Base-by-base conservation (phyloP, 83 land plant genomes). In the Diphasiastrum complanatum region DNA sequence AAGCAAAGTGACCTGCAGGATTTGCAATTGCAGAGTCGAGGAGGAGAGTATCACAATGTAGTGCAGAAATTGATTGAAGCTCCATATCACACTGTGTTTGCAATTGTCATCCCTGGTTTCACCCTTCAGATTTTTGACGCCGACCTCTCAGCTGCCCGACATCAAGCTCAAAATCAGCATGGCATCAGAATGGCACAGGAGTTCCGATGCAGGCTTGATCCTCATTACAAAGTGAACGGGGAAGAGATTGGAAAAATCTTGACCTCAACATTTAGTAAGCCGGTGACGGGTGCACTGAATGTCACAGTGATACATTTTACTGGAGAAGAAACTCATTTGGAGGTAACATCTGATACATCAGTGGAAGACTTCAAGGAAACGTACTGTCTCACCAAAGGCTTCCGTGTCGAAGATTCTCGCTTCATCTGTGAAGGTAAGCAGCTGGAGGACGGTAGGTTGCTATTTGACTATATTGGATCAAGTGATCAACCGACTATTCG, bases 61-160 rank as follows among this genome's bases (percentile, higher is more conserved):
- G 3, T 59, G 48, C 16, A 59, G 4, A 26, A 59, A 1, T 37
- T 36, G 26, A 38, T 25, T 1, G 4, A 23, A n/a, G 47, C 41
- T 5, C 8, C 26, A 16, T 31, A 38, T 1, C 41, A 59, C 29
- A 24, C 24, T 20, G 41, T 38, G 4, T 6, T 59, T 18, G 62
- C 62, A 0, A 40, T 59, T 1, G 62, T 59, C 41, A 38, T 38
- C 2, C 62, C 48, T 0, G 48, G 48, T 4, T 38, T 36, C 48
- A 59, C 41, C 46, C 19, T 59, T 23, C 47, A 59, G 26, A 26
- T 59, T 35, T 38, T 59, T 23, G 62, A 59, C 29, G 30, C 41
- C 23, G 1, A 22, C 1, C 16, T 56, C 35, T 34, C 45, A 3
- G 33, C 14, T n/a, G 35, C 60, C 1, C 12, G 22, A 10, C 48